These are phyloP conservation scores for Venturia aucupariae DNA, from an alignment of 2,329 filamentous ascomycete genomes.

Conservation along the genomic window DNA sequence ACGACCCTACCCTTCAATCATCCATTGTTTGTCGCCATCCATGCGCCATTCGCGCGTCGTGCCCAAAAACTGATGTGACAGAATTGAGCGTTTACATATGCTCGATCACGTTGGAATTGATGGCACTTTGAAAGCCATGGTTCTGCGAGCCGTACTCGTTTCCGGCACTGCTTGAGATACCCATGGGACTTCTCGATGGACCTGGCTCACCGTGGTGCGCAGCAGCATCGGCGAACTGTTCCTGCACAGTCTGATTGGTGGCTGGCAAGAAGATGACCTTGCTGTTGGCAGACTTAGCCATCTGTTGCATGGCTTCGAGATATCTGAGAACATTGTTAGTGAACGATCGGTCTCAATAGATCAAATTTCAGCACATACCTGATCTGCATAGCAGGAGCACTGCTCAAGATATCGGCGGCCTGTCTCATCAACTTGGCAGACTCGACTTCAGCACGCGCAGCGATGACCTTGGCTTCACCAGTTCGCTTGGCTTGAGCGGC, in stretches of 20 bases:
- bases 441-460: constrained; percentile 92
- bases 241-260: constrained; percentile 50
- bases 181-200: constrained; percentile 3
- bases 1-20: neutral
- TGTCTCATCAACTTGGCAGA: constrained; percentile 83
- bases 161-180: constrained; percentile 22
- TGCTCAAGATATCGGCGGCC: constrained; percentile 86
- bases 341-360: too few relatives aligned
- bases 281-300: constrained; percentile 86
- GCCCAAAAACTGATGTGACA: neutral
- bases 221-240: constrained; percentile 38
- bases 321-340: constrained; percentile 39
- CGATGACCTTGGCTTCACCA: constrained; percentile 96
- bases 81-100: constrained; percentile 57
- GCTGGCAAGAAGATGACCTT: constrained; percentile 80
- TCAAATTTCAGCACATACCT: constrained; percentile 30
- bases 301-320: constrained; percentile 96
- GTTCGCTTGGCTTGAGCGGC: constrained; percentile 97
- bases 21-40: neutral
- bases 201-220: constrained; percentile 22
- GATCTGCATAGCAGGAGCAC: constrained; percentile 95
- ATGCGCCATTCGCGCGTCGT: neutral
- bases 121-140: constrained; percentile 62
- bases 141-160: constrained; percentile 31
- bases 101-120: constrained; percentile 76